Base-by-base conservation (phyloP, 176 grass and related monocot genomes). In the Oryza glumipatula region DNA sequence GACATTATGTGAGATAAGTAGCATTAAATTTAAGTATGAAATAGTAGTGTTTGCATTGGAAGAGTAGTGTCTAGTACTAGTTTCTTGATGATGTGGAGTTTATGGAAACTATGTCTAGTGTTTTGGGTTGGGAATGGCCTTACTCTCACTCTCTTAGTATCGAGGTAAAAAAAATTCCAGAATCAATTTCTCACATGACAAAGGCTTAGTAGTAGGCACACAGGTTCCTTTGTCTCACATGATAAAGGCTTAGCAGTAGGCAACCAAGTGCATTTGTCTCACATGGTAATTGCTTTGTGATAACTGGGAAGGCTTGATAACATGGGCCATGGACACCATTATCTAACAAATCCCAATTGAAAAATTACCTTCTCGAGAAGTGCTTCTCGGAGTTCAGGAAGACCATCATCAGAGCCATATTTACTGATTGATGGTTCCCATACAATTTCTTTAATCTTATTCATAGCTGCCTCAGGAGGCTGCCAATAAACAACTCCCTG, bases 401-500 rank as follows among this genome's bases (percentile, higher is more conserved):
- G 75, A 68, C 96, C 96, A 47, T 99, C 96, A 80, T 99, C 96
- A 76, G 91, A 87, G 74, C 96, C 96, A 86, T 99, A 99, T 81
- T 61, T 89, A 83, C 94, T 99, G 66, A 60, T 21, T 16, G 79
- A 65, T 68, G 96, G 96, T 67, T 94, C 90, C 88, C 94, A 89
- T 65, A 99, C 38, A 67, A 92, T 72, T 39, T 99, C 85, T 72
- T 99, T 92, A 7, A 91, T 79, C 80, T 94, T 96, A 26, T 82
- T 84, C 44, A 99, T 16, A 79, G 96, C 94, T 69, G 81, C 13
- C 80, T 92, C 90, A 17, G 96, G 96, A 66, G 96, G 94, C 86
- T 94, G 91, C 96, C 96, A 99, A 71, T 99, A 96, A 85, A 99
- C 96, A 83, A 99, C 64, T 82, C 96, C 96, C 96, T 99, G 65